These are phyloP conservation scores for Fomitopsis pulvina DNA, from an alignment of 768 basidiomycete species.

Conservation along the genomic window DNA sequence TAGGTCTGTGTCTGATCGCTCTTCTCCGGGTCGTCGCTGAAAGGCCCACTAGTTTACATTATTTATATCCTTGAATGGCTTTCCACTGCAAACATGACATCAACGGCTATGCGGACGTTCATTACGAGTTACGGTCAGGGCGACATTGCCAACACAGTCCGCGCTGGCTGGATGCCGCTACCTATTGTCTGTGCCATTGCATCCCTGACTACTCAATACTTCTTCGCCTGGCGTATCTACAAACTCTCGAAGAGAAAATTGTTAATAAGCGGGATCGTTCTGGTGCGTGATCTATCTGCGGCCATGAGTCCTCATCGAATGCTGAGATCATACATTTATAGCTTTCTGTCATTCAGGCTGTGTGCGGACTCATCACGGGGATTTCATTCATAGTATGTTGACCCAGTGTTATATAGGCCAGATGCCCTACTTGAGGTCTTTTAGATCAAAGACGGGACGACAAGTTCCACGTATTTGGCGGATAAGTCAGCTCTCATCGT, in stretches of 20 bases:
- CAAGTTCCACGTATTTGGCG: background rate
- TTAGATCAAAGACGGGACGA: background rate
- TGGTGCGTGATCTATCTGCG: background rate
- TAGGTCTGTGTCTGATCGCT: conserved; percentile 1
- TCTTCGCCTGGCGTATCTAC: conserved; percentile 8
- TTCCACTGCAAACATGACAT: background rate
- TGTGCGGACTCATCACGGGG: background rate
- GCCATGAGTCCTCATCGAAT: background rate
- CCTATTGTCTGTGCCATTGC: conserved; percentile 2
- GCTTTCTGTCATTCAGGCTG: background rate
- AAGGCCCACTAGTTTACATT: background rate
- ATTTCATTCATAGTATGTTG: background rate
- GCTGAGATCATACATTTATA: background rate
- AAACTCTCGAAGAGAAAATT: background rate
- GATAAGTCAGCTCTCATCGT: no score
- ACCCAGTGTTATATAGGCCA: background rate
- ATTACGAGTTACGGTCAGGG: background rate
- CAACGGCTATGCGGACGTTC: background rate
- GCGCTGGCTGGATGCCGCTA: conserved; percentile 1
- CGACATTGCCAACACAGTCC: background rate
- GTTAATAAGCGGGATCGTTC: background rate
- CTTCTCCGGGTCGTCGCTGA: background rate
- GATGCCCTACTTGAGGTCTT: background rate
- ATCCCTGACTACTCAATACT: conserved; percentile 3
- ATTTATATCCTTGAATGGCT: conserved; percentile 1